A percentile compares a stretch with the other conserved stretches of the same genome.
Evolutionary conservation across 2,329 filamentous ascomycete genomes (phyloP).

Genomic region (Fusarium longipes): DNA sequence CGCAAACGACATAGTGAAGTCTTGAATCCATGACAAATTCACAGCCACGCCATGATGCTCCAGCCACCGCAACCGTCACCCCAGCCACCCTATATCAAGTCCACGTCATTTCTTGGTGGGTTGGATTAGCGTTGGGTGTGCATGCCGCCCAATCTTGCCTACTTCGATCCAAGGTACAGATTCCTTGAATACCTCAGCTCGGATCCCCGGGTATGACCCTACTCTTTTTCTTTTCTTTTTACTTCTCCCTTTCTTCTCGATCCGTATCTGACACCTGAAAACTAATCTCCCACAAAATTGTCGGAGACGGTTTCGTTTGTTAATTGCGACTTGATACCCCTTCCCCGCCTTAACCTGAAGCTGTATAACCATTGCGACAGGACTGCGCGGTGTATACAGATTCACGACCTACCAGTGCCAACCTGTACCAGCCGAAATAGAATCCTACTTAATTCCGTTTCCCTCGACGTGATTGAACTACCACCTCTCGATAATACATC

Average conservation of each 20-base stretch:
- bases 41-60: constrained; percentile 25
- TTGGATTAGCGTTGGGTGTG: constrained; percentile 11
- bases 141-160: constrained; percentile 34
- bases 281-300: not conserved
- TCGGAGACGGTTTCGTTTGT: constrained; percentile 11
- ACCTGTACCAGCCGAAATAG: constrained; percentile 6
- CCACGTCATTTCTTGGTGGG: constrained; percentile 44
- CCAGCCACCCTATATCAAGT: constrained; percentile 34
- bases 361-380: constrained; percentile 10
- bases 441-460: not conserved
- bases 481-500: not conserved
- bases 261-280: constrained; percentile 11
- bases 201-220: constrained; percentile 30
- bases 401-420: constrained; percentile 1
- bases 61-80: constrained; percentile 30
- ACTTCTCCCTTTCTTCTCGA: constrained; percentile 10
- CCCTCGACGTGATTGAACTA: not conserved
- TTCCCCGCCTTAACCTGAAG: not conserved
- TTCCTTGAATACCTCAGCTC: constrained; percentile 27
- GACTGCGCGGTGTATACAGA: constrained; percentile 6
- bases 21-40: constrained; percentile 20
- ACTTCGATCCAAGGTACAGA: constrained; percentile 6
- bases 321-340: constrained; percentile 33
- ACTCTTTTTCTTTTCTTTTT: constrained; percentile 9
- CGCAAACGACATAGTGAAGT: constrained; percentile 32